These are phyloP conservation scores for Casuarina glauca DNA, from an alignment of 306 rosid species.

Conservation along the genomic window DNA sequence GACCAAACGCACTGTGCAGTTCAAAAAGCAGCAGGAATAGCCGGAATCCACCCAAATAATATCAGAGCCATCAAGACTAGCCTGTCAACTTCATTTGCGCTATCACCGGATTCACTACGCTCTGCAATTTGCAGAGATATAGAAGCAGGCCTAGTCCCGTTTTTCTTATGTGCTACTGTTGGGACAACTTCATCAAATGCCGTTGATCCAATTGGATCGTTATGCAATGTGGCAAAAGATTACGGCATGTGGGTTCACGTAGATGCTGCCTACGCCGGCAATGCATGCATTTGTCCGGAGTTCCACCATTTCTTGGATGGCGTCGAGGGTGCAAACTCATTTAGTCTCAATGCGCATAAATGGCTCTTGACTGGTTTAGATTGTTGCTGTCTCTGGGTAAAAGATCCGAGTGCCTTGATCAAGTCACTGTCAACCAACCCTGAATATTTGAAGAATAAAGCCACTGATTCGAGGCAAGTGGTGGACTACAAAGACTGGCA, in stretches of 20 bases:
- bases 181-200: too few relatives aligned
- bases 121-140: too few relatives aligned
- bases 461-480: constrained; percentile 16
- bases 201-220: too few relatives aligned
- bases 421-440: constrained; percentile 24
- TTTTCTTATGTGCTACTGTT: too few relatives aligned
- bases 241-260: constrained; percentile 46
- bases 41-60: constrained; percentile 29
- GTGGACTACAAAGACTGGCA: constrained; percentile 44
- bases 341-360: constrained; percentile 47
- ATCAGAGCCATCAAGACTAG: constrained; percentile 22
- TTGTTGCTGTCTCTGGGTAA: constrained; percentile 49
- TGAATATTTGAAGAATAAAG: constrained; percentile 17
- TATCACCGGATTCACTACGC: too few relatives aligned
- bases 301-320: constrained; percentile 40
- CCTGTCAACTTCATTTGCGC: too few relatives aligned
- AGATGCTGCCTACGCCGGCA: constrained; percentile 45
- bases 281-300: constrained; percentile 48
- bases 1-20: constrained; percentile 42
- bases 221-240: not conserved
- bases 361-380: constrained; percentile 41
- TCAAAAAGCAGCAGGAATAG: constrained; percentile 6
- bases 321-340: constrained; percentile 32
- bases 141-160: too few relatives aligned
- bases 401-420: constrained; percentile 12